Evolutionary conservation across 306 rosid species (phyloP).

Genomic region (Begonia peltatifolia): DNA sequence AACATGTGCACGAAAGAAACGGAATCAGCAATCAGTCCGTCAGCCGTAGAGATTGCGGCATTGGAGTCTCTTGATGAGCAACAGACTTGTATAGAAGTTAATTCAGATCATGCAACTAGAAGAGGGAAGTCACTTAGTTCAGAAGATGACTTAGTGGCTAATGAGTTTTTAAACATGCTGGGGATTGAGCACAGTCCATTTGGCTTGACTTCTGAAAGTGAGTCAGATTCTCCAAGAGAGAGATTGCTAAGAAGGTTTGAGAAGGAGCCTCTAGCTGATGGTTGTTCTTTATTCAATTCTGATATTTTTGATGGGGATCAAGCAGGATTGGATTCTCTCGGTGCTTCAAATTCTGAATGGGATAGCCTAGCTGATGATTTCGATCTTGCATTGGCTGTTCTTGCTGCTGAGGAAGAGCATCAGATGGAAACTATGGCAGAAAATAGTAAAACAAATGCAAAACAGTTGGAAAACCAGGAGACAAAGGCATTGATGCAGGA

Average conservation of each 20-base stretch:
- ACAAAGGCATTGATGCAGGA: constrained; percentile 72
- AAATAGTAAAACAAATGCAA: constrained; percentile 44
- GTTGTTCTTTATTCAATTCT: constrained; percentile 57
- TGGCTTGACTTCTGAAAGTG: constrained; percentile 51
- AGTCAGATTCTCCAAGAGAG: constrained; percentile 84
- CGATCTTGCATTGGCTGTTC: too few species aligned
- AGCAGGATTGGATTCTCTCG: constrained; percentile 15
- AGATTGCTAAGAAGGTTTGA: constrained; percentile 70
- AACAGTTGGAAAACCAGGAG: constrained; percentile 66
- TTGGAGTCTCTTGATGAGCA: constrained; percentile 43
- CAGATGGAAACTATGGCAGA: constrained; percentile 22
- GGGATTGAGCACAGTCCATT: constrained; percentile 47
- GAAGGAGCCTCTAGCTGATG: constrained; percentile 51
- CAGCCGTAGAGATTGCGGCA: constrained; percentile 41
- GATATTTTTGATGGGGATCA: constrained; percentile 20
- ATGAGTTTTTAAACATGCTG: constrained; percentile 60
- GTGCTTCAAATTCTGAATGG: constrained; percentile 22
- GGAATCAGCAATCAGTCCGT: constrained; percentile 53
- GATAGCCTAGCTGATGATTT: constrained; percentile 20
- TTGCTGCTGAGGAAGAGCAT: constrained; percentile 18
- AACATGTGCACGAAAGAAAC: constrained; percentile 45
- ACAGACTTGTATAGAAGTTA: constrained; percentile 18
- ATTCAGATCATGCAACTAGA: constrained; percentile 14
- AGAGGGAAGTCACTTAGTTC: constrained; percentile 30
- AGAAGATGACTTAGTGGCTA: constrained; percentile 61